Base-by-base conservation (phyloP, 495 filamentous ascomycete species). In the Alectoria sarmentosa region DNA sequence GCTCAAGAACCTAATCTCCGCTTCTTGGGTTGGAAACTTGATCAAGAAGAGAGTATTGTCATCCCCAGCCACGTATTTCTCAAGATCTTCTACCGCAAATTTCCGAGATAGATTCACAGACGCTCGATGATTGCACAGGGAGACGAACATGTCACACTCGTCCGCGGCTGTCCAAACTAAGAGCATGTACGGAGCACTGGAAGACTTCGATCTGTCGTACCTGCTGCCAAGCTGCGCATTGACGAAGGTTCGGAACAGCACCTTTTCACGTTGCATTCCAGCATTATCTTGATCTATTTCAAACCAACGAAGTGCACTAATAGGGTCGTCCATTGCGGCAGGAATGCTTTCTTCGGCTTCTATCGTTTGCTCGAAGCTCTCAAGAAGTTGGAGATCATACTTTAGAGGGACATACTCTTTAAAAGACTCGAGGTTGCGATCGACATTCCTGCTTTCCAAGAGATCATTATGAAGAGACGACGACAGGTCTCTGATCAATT, bases 201-300 rank as follows among this genome's bases (percentile, higher is more conserved):
- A 41, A 48, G 66, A 64, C 36, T 67, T 67, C 10, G 62, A 61
- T 54, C 66, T 57, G 26, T 62, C 38, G 34, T 46, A 17, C 32
- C 62, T 54, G 34, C 52, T 52, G 15, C 66, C 66, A 37, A 67
- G 39, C 56, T 67, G 66, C n/a, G 66, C 66, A 37, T 67, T 64
- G 26, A 65, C 66, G 38, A 64, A 67, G 1, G 56, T 64, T 30
- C 66, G 62, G 54, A 64, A 57, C 30, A 54, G 15, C 11, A 67
- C 56, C 21, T 26, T 59, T 41, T 67, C 66, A 23, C 57, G 15
- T 17, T 52, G 36, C 36, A 38, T 61, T 8, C 62, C 66, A 34
- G 61, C 57, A 55, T 67, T 62, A n/a, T 67, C 66, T 37, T 57
- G 62, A 55, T 67, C 66, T 38, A 67, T 60, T 37, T 63, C 62